Conservation (phyloP, 495 filamentous ascomycete species). For the Neurospora sp. region DNA sequence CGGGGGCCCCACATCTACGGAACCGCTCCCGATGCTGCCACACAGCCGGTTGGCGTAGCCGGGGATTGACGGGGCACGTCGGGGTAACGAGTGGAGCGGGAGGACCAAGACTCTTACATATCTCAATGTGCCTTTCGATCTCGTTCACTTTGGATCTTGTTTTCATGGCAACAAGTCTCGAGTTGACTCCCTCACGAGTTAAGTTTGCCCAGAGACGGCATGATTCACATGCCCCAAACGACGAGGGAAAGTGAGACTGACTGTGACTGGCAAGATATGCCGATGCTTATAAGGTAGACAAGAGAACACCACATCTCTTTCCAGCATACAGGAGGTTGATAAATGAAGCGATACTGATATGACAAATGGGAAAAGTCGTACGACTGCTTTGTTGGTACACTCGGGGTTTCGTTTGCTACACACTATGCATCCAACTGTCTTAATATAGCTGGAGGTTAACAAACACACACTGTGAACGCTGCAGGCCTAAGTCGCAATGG, state of each 20-base stretch:
- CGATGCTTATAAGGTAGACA: not conserved
- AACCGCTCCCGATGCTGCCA: not conserved
- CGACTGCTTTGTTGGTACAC: not conserved
- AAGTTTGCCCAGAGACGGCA: not conserved
- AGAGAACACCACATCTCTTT: not conserved
- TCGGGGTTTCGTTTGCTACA: too few relatives aligned
- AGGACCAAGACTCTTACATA: not conserved
- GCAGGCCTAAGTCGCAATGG: not conserved
- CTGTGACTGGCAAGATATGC: not conserved
- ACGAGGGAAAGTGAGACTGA: not conserved
- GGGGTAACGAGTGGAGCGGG: too few relatives aligned
- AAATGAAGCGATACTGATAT: not conserved
- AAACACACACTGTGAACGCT: not conserved
- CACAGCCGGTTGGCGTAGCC: not conserved
- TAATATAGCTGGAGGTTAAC: not conserved
- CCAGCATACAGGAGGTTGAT: not conserved
- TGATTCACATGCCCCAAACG: not conserved
- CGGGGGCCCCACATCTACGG: not conserved
- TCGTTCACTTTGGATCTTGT: not conserved
- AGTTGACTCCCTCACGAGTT: not conserved
- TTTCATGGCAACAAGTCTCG: not conserved
- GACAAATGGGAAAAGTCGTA: not conserved
- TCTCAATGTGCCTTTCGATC: not conserved
- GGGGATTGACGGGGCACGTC: not conserved
- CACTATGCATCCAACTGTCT: too few relatives aligned